phyloP scores from a whole-genome alignment of 208 protist genomes.

The Crithidia mellificae region DNA sequence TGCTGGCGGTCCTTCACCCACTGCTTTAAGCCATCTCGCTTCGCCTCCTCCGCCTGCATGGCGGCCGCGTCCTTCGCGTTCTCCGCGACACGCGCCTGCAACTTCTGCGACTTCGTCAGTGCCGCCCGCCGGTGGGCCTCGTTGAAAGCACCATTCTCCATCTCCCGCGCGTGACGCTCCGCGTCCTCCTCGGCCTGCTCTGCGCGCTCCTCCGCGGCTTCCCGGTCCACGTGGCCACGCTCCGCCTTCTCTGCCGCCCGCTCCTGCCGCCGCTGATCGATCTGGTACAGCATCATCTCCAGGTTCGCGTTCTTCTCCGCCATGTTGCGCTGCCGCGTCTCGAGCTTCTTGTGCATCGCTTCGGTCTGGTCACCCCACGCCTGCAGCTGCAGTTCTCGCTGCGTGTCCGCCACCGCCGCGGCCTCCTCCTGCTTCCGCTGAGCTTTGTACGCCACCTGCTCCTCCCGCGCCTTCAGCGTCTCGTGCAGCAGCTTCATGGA shows the following conservation, averaged over 20 bases:
- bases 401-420: constrained; percentile 28
- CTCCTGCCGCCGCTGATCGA: constrained; percentile 50
- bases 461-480: constrained; percentile 62
- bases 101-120: constrained; percentile 49
- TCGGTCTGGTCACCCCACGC: constrained; percentile 55
- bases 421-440: constrained; percentile 37
- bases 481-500: constrained; percentile 64
- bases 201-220: constrained; percentile 62
- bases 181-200: constrained; percentile 55
- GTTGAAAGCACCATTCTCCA: constrained; percentile 56
- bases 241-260: constrained; percentile 42
- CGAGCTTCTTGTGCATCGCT: constrained; percentile 48
- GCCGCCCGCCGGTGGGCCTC: constrained; percentile 32
- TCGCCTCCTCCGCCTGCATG: constrained; percentile 42
- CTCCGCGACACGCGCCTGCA: constrained; percentile 44
- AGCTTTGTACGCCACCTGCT: constrained; percentile 69
- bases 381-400: constrained; percentile 41
- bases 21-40: constrained; percentile 41
- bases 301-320: constrained; percentile 76
- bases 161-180: constrained; percentile 30
- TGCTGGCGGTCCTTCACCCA: constrained; percentile 28
- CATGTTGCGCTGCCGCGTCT: constrained; percentile 53
- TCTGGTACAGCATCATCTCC: constrained; percentile 67
- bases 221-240: constrained; percentile 30
- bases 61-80: constrained; percentile 34